These are phyloP conservation scores for Pleurotus salmoneostramineus DNA, from an alignment of 768 basidiomycete genomes.

Conservation along the genomic window DNA sequence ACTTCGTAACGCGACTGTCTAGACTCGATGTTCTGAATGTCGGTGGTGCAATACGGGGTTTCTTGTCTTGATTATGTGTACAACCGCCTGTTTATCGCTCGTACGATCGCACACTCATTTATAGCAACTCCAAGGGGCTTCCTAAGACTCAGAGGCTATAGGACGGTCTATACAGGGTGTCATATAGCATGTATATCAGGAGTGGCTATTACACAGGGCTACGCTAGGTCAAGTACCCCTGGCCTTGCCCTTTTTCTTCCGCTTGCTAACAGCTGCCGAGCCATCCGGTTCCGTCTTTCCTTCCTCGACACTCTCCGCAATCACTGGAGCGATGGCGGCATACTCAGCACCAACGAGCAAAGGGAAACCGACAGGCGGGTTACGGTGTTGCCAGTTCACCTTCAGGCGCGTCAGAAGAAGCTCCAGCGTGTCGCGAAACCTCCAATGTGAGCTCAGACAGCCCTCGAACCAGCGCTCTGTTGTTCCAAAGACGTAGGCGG, in stretches of 20 bases:
- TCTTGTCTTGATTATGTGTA: conserved; percentile 50
- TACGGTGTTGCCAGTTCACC: conserved; percentile 16
- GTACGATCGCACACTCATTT: background rate
- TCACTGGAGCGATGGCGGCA: background rate
- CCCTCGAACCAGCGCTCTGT: conserved; percentile 28
- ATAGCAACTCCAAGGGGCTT: background rate
- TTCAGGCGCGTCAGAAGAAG: conserved; percentile 18
- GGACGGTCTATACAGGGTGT: too few species aligned
- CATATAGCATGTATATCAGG: too few species aligned
- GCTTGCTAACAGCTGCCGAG: background rate
- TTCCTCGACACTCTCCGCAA: background rate
- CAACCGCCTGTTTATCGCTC: too few species aligned
- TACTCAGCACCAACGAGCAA: conserved; percentile 8
- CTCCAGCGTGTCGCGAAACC: conserved; percentile 17
- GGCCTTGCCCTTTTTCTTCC: background rate
- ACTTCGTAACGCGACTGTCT: conserved; percentile 7
- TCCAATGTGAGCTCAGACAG: conserved; percentile 22
- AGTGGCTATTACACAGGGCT: background rate
- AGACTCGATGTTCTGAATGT: conserved; percentile 87
- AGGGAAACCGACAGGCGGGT: conserved; percentile 20
- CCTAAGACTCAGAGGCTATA: background rate
- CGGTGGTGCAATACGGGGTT: conserved; percentile 87
- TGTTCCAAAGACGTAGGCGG: conserved; percentile 21
- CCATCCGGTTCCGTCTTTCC: background rate
- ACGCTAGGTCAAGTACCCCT: background rate